Evolutionary conservation across 2,329 filamentous ascomycete genomes (phyloP), one percentile per base, ranked within the genome.

Genomic region (Phoma herbarum): DNA sequence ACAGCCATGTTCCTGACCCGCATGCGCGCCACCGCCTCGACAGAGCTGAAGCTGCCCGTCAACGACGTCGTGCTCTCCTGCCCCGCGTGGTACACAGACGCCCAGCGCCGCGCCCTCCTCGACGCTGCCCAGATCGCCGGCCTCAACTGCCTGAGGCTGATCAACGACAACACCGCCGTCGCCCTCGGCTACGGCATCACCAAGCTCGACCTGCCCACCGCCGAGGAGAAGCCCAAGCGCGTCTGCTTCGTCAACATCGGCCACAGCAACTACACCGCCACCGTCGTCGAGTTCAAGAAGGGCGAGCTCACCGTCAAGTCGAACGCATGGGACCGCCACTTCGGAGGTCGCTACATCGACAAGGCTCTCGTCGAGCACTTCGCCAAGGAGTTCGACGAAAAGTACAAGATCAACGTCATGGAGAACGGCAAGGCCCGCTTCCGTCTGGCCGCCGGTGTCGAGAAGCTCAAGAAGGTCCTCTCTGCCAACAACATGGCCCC

Each of bases 381-480:
- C 75, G 91, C 90, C 72, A 89, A 91, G 75, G 93, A 98, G 80
- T 99, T 98, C 86, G 92, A 95, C 83, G 91, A 92, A 80, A 97
- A 96, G 81, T 96, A 92, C 88, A 97, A 96, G 86, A 91, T 98
- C 70, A 93, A 98, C 78, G 94, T 99, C 82, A 87, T 88, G 79
- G 88, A 87, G 68, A 95, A 98, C 82, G 86, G 89, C 67, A 97
- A 97, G 83, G 95, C 94, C 59, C 87, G 90, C 79, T 88, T 93
- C 68, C 92, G 95, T 77, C 91, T 96, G 70, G 86, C 91, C 41
- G 88, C 92, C 62, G 93, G 91, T 57, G 93, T 93, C 54, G 95
- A 99, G 86, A 97, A 97, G 86, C 83, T 96, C 77, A 99, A 99
- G 89, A 98, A 98, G 88, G 89, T 98, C 55, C 84, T 99, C 56